Evolutionary conservation across 2,329 filamentous ascomycete genomes (phyloP).

Genomic region (Chlorencoelia australis): DNA sequence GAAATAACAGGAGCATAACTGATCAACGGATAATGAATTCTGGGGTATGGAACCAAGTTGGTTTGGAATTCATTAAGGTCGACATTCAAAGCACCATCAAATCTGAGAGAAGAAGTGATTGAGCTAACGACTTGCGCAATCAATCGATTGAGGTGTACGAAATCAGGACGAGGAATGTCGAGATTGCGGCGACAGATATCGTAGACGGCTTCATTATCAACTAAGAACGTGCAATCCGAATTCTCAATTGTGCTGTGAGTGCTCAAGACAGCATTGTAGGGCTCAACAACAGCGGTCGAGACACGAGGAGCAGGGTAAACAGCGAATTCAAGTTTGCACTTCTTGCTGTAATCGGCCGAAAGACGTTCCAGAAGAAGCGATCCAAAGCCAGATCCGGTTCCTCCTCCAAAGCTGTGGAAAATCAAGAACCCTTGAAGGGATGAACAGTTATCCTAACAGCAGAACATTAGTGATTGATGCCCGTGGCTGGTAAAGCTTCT

Average conservation of each 20-base stretch:
- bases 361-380: slow-evolving; percentile 54
- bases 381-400: slow-evolving; percentile 58
- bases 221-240: slow-evolving; percentile 58
- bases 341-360: slow-evolving; percentile 56
- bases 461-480: slow-evolving; percentile 6
- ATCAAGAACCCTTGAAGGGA: slow-evolving; percentile 58
- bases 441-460: slow-evolving; percentile 47
- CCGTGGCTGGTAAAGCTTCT: not conserved
- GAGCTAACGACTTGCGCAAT: slow-evolving; percentile 60
- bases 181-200: slow-evolving; percentile 56
- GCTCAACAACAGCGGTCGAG: slow-evolving; percentile 57
- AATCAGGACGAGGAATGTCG: slow-evolving; percentile 53
- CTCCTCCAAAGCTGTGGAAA: slow-evolving; percentile 60
- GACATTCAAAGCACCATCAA: slow-evolving; percentile 57
- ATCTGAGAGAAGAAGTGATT: slow-evolving; percentile 54
- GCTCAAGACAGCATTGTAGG: slow-evolving; percentile 54
- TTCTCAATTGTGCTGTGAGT: slow-evolving; percentile 54
- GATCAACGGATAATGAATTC: slow-evolving; percentile 59
- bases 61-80: slow-evolving; percentile 62
- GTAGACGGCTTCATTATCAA: slow-evolving; percentile 60
- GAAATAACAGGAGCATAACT: slow-evolving; percentile 55
- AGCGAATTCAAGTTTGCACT: slow-evolving; percentile 57
- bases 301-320: slow-evolving; percentile 56
- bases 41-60: slow-evolving; percentile 57
- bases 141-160: slow-evolving; percentile 55